phyloP scores from a whole-genome alignment of 306 rosid species.

The Cucurbita maxima region DNA sequence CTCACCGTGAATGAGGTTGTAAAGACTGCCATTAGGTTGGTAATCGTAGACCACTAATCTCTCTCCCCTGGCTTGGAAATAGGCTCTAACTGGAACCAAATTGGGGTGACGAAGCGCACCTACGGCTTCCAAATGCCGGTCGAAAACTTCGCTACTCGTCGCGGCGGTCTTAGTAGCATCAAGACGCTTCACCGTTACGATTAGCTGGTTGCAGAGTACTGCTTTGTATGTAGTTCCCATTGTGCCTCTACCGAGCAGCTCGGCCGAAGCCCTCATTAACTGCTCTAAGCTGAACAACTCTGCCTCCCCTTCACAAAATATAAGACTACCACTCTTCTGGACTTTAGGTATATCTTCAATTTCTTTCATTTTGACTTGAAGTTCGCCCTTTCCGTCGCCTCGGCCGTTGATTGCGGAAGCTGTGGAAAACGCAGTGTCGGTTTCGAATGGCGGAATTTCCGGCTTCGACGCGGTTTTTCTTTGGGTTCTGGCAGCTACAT shows the following conservation, averaged over 20 bases:
- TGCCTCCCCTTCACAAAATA: conserved; percentile 57
- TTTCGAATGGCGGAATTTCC: conserved; percentile 1
- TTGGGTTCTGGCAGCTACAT: conserved; percentile 17
- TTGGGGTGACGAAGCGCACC: conserved; percentile 64
- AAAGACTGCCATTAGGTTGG: conserved; percentile 84
- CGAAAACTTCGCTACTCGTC: conserved; percentile 38
- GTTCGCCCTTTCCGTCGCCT: background rate
- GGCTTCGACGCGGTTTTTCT: conserved; percentile 1
- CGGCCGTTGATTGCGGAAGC: background rate
- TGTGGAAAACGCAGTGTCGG: background rate
- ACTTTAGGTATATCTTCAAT: conserved; percentile 14
- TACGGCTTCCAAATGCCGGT: conserved; percentile 51
- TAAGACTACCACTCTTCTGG: conserved; percentile 44
- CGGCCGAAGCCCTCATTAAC: conserved; percentile 87
- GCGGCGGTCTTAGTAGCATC: conserved; percentile 45
- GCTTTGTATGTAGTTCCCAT: conserved; percentile 86
- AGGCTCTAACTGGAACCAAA: conserved; percentile 69
- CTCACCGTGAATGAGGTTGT: conserved; percentile 76
- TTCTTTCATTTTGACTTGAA: conserved; percentile 15
- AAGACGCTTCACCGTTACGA: conserved; percentile 71
- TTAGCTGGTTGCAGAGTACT: conserved; percentile 45
- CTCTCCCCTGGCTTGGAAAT: conserved; percentile 84
- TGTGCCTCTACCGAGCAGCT: conserved; percentile 71
- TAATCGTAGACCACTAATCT: conserved; percentile 65
- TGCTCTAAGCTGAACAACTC: conserved; percentile 52